These are phyloP conservation scores for Pelagomonas calceolata DNA, from an alignment of 108 stramenopile species.

Conservation along the genomic window DNA sequence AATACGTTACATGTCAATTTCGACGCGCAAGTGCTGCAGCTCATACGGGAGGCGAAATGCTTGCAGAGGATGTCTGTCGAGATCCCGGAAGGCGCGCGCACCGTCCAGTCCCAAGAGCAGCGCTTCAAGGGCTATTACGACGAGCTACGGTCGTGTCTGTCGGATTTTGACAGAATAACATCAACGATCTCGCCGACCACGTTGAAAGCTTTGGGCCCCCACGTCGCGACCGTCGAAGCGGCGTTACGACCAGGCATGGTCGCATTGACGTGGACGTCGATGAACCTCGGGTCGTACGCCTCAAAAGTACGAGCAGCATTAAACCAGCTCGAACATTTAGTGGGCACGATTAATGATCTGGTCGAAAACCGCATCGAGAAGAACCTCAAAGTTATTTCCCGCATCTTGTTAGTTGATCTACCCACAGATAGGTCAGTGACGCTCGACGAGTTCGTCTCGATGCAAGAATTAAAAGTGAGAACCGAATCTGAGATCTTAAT, in stretches of 20 bases:
- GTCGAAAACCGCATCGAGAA: constrained; percentile 53
- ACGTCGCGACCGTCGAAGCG: constrained; percentile 23
- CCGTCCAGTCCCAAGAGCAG: constrained; percentile 40
- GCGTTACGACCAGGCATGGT: constrained; percentile 45
- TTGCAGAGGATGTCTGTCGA: constrained; percentile 32
- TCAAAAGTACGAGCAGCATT: constrained; percentile 18
- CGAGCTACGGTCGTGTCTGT: constrained; percentile 35
- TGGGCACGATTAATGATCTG: constrained; percentile 46
- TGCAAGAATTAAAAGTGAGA: constrained; percentile 33
- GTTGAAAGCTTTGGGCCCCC: constrained; percentile 21
- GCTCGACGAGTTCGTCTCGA: constrained; percentile 42
- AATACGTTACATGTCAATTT: constrained; percentile 49
- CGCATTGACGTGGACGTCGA: constrained; percentile 50
- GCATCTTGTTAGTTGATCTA: constrained; percentile 34
- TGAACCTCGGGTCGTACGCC: constrained; percentile 45
- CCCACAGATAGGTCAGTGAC: constrained; percentile 35
- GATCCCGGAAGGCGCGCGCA: constrained; percentile 42
- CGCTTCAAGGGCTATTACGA: constrained; percentile 36
- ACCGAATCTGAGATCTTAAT: not conserved
- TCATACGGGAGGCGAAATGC: constrained; percentile 54
- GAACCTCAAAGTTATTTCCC: constrained; percentile 40
- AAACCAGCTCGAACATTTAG: constrained; percentile 33
- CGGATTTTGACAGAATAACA: constrained; percentile 35
- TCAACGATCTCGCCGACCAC: constrained; percentile 30
- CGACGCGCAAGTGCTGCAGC: constrained; percentile 48